Evolutionary conservation across 345 rosid genomes (phyloP), one percentile per base, ranked within the genome.

Genomic region (Eutrema heterophyllum): DNA sequence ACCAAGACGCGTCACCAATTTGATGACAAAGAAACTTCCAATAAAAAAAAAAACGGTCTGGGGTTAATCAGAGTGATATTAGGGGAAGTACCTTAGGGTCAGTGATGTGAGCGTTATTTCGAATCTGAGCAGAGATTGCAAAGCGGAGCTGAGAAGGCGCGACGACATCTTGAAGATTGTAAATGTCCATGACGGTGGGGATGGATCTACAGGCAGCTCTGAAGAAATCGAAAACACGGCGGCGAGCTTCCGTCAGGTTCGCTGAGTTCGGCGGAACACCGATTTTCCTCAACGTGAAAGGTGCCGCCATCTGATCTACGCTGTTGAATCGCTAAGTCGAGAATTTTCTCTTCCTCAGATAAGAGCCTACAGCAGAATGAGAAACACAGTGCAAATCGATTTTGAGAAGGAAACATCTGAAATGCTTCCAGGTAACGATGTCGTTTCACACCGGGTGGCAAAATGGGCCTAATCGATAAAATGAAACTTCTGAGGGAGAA

Each of bases 201-300:
- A 95, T 75, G 36, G 98, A 88, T 73, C 99, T 77, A 82, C 98
- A 92, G 2, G 99, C 85, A 7, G 83, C 33, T 72, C 86, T 83
- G 77, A 95, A 95, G 88, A 95, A 84, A 75, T 90, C 96, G 69
- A 95, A 83, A 0, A 92, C 91, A 9, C 92, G 84, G 15, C 72
- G 79, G 49, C 88, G 83, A 12, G 99, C 99, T 76, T 95, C 98
- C 73, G 84, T 91, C 62, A 95, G 82, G 71, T 77, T 90, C 53
- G 75, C 92, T 18, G 99, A 95, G 83, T 92, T 95, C 6, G 97
- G 86, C 8, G 92, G 81, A 29, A 95, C 99, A 81, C 88, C 91
- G 74, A 87, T 72, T 67, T 75, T 60, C 79, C 88, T 82, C 80
- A 84, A 68, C n/a, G 86, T 74, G 69, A 89, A 90, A 58, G 97